Base-by-base conservation (phyloP, 176 grass and related monocot genomes). In the Ensete glaucum region DNA sequence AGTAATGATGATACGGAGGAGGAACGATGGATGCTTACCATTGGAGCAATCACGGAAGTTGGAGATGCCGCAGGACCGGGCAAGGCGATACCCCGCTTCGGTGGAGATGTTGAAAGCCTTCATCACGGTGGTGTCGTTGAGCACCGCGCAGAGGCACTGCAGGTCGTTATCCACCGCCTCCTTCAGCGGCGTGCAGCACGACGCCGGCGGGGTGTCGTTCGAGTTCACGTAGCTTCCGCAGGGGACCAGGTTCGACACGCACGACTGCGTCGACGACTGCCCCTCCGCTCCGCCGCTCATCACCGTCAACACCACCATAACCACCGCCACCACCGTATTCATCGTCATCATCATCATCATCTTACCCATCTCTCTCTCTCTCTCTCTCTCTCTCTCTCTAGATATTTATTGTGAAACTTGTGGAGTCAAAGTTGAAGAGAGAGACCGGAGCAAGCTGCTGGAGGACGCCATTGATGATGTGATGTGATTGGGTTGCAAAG, bases 101-200 rank as follows among this genome's bases (percentile, higher is more conserved):
- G 22, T 11, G 77, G 20, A 4, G 19, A 79, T 9, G 53, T 52
- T 50, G 29, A 71, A 59, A 19, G 27, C 22, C 15, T 25, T 58
- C 26, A 59, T 6, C 19, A 79, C 1, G 24, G 7, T 13, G 19
- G 53, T 11, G n/a, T 70, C 54, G n/a, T 50, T 62, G 66, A 79
- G 54, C 66, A 71, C 11, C 53, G 66, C 2, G 77, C 66, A 79
- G 66, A 71, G 52, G 66, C 77, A 79, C 9, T 4, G 1, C 53
- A 50, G 53, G 2, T 79, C 77, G 25, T 71, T 48, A 27, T 57
- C 7, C 26, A 59, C 65, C 19, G 53, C 77, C 10, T 58, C 9
- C 22, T 60, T 69, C 27, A 79, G 53, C 53, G 77, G 53, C 1
- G 2, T 9, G 66, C 77, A 79, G 77, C 77, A 79, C 9, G 1